phyloP scores from a whole-genome alignment of 495 filamentous ascomycete species.

The Rostrohypoxylon terebratum region DNA sequence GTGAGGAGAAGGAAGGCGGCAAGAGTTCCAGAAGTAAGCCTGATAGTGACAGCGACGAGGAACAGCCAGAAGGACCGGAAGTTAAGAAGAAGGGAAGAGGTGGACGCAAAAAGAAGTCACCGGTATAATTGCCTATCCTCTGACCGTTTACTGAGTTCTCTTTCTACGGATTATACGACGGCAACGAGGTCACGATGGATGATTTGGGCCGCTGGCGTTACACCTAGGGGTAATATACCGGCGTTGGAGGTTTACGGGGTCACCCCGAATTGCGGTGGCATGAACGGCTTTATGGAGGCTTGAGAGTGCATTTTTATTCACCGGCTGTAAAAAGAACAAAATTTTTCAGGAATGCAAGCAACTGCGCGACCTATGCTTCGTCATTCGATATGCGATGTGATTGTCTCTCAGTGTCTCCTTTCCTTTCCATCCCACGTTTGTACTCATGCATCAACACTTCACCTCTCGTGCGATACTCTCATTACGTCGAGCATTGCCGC shows the following conservation, averaged over 20 bases:
- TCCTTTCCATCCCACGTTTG: not conserved
- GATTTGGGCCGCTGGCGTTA: slow-evolving; percentile 43
- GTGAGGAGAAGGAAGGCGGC: slow-evolving; percentile 68
- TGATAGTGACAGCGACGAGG: slow-evolving; percentile 61
- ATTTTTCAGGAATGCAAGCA: slow-evolving; percentile 21
- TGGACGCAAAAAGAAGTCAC: slow-evolving; percentile 59
- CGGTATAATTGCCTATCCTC: slow-evolving; percentile 15
- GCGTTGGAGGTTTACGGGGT: slow-evolving; percentile 47
- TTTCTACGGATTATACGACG: slow-evolving; percentile 45
- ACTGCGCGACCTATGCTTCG: not conserved
- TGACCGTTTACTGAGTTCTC: slow-evolving; percentile 12
- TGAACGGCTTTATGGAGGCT: slow-evolving; percentile 8
- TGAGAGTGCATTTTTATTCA: slow-evolving; percentile 2
- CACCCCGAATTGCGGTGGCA: slow-evolving; percentile 33
- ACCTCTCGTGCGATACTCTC: not conserved
- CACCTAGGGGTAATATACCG: slow-evolving; percentile 39
- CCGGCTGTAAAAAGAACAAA: slow-evolving; percentile 19
- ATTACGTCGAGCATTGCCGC: not conserved
- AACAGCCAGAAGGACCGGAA: slow-evolving; percentile 42
- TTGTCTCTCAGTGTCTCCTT: not conserved
- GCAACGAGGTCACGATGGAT: slow-evolving; percentile 45
- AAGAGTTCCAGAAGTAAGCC: slow-evolving; percentile 48
- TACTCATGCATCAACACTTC: not conserved
- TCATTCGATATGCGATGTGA: slow-evolving; percentile 12
- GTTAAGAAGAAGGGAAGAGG: slow-evolving; percentile 58